phyloP scores from a whole-genome alignment of 257 asterid genomes.

The Solanum sejunctum region DNA sequence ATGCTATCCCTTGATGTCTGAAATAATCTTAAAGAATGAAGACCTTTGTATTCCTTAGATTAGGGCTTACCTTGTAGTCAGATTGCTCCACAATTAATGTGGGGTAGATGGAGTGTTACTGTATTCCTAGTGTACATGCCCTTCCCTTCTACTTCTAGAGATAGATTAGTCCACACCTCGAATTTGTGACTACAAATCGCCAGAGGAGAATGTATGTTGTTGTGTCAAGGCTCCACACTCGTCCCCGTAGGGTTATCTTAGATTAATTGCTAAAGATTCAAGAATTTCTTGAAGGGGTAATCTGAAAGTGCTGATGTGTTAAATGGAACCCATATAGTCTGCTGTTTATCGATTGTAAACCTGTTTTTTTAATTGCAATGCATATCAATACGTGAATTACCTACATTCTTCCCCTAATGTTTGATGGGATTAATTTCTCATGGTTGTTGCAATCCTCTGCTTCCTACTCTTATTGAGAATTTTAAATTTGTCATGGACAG shows the following conservation, averaged over 20 bases:
- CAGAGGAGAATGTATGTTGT: background rate
- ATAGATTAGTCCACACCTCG: background rate
- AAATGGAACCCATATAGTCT: background rate
- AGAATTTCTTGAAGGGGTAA: background rate
- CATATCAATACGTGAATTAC: background rate
- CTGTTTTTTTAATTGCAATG: background rate
- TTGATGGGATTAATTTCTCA: background rate
- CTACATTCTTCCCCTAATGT: background rate
- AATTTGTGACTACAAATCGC: background rate
- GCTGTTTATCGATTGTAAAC: background rate
- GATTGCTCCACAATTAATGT: background rate
- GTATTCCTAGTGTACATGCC: background rate
- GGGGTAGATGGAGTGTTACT: background rate
- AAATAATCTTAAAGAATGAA: background rate
- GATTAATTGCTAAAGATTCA: background rate
- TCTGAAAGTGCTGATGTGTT: constrained; percentile 17
- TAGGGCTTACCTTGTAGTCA: background rate
- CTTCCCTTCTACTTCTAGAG: background rate
- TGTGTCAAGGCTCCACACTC: background rate
- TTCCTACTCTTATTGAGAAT: background rate
- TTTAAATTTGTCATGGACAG: background rate
- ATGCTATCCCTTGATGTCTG: background rate
- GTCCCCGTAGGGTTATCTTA: background rate
- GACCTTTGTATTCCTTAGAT: background rate
- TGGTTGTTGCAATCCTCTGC: background rate